These are phyloP conservation scores for Stachybotrys chartarum DNA, from an alignment of 2,329 filamentous ascomycete genomes.

Conservation along the genomic window DNA sequence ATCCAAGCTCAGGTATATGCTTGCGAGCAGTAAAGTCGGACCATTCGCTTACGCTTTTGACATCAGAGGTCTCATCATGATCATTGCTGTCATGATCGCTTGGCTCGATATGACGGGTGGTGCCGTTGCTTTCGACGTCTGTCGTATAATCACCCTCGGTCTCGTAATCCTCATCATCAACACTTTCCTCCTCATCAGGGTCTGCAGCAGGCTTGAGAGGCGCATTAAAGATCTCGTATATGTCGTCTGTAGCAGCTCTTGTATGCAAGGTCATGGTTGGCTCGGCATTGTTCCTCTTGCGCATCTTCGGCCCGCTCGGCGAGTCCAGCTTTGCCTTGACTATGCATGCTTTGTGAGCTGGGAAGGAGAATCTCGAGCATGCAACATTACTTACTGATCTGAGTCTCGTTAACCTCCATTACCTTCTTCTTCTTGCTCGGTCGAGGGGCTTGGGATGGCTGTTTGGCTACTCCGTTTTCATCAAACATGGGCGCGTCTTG, in stretches of 20 bases:
- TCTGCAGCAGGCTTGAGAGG: slow-evolving; percentile 36
- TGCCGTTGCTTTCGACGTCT: slow-evolving; percentile 75
- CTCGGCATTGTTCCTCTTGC: slow-evolving; percentile 67
- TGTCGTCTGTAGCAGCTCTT: slow-evolving; percentile 89
- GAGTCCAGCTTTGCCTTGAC: slow-evolving; percentile 93
- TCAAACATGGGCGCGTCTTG: slow-evolving; percentile 36
- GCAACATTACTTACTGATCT: slow-evolving; percentile 63
- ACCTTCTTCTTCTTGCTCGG: slow-evolving; percentile 64
- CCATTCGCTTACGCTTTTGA: slow-evolving; percentile 71
- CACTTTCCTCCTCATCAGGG: slow-evolving; percentile 31
- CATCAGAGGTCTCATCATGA: slow-evolving; percentile 46
- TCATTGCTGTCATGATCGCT: slow-evolving; percentile 24
- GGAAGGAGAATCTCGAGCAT: neutral
- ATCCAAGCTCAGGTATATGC: slow-evolving; percentile 50
- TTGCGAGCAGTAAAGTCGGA: slow-evolving; percentile 76
- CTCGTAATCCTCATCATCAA: slow-evolving; percentile 63
- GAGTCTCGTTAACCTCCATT: slow-evolving; percentile 83
- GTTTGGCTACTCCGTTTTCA: slow-evolving; percentile 50
- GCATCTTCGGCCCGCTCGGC: slow-evolving; percentile 75
- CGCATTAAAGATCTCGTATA: slow-evolving; percentile 94
- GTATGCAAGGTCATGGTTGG: slow-evolving; percentile 99
- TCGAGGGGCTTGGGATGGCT: slow-evolving; percentile 37
- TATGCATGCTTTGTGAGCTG: slow-evolving; percentile 25
- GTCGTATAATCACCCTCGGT: slow-evolving; percentile 74
- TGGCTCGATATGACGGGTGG: slow-evolving; percentile 57